These are phyloP conservation scores for Citrullus mucosospermus DNA, from an alignment of 306 rosid genomes.

Conservation along the genomic window DNA sequence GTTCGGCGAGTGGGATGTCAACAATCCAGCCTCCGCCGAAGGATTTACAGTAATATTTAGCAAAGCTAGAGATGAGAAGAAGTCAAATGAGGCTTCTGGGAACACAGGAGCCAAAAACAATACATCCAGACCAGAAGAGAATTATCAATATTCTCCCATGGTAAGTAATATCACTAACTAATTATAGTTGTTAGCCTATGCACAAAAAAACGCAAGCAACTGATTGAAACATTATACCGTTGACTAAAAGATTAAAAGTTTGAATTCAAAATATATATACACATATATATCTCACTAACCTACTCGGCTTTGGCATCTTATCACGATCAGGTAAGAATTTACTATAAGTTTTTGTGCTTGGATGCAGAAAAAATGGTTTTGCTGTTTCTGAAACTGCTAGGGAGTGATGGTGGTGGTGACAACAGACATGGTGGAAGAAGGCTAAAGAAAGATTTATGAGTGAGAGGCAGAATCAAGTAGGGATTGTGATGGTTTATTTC, in stretches of 20 bases:
- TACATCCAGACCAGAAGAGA: conserved; percentile 9
- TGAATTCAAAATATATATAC: too few relatives aligned
- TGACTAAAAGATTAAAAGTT: neutral
- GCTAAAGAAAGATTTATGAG: neutral
- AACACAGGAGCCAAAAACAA: conserved; percentile 1
- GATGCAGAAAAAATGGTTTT: conserved; percentile 25
- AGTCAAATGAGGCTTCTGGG: conserved; percentile 5
- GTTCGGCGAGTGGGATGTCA: conserved; percentile 39
- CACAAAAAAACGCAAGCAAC: too few relatives aligned
- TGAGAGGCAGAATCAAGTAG: neutral
- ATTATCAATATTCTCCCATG: neutral
- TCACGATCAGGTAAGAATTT: neutral
- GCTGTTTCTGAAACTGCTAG: conserved; percentile 20
- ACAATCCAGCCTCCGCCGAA: conserved; percentile 32
- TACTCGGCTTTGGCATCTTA: neutral
- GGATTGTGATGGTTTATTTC: neutral
- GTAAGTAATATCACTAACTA: conserved; percentile 5
- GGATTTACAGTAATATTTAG: conserved; percentile 35
- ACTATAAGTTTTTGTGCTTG: neutral
- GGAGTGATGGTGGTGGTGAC: neutral
- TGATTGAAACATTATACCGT: too few relatives aligned
- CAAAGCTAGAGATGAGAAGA: conserved; percentile 40
- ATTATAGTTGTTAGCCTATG: neutral
- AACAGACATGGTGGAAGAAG: neutral
- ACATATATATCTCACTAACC: too few relatives aligned